A percentile compares a stretch with the other conserved stretches of the same genome.
phyloP scores from a whole-genome alignment of 2,329 filamentous ascomycete species.

The Cercospora zeae-maydis region DNA sequence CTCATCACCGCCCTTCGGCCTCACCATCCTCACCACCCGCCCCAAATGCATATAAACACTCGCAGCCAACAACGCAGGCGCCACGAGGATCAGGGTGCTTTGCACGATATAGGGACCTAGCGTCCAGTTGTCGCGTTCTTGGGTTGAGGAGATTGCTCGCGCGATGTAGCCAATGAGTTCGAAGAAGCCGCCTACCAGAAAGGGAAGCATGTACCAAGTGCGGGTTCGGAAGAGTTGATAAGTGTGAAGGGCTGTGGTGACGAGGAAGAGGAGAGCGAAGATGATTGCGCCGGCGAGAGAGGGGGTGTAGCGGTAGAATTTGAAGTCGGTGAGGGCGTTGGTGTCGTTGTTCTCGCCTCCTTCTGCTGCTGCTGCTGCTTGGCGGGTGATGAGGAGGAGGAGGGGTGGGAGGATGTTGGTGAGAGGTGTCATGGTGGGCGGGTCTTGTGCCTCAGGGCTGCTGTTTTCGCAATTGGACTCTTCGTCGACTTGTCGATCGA shows the following conservation, averaged over 20 bases:
- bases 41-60: slow-evolving; percentile 51
- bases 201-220: slow-evolving; percentile 52
- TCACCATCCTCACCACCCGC: slow-evolving; percentile 44
- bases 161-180: slow-evolving; percentile 53
- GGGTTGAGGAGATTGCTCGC: slow-evolving; percentile 42
- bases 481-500: neutral
- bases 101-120: slow-evolving; percentile 45
- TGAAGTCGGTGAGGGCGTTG: slow-evolving; percentile 11
- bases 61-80: slow-evolving; percentile 50
- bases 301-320: slow-evolving; percentile 16
- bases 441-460: neutral
- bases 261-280: slow-evolving; percentile 32
- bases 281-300: slow-evolving; percentile 26
- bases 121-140: slow-evolving; percentile 41
- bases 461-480: neutral
- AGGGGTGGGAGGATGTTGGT: neutral
- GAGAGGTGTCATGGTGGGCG: neutral
- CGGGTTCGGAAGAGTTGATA: slow-evolving; percentile 40
- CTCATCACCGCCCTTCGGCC: slow-evolving; percentile 12
- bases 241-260: slow-evolving; percentile 37
- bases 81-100: slow-evolving; percentile 47
- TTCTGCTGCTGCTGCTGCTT: neutral
- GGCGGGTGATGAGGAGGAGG: neutral
- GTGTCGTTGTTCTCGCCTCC: neutral
- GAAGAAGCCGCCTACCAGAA: slow-evolving; percentile 51